Evolutionary conservation across 176 grass and related monocot species (phyloP), one percentile per base, ranked within the genome.

Genomic region (Bolboschoenus planiculmis): DNA sequence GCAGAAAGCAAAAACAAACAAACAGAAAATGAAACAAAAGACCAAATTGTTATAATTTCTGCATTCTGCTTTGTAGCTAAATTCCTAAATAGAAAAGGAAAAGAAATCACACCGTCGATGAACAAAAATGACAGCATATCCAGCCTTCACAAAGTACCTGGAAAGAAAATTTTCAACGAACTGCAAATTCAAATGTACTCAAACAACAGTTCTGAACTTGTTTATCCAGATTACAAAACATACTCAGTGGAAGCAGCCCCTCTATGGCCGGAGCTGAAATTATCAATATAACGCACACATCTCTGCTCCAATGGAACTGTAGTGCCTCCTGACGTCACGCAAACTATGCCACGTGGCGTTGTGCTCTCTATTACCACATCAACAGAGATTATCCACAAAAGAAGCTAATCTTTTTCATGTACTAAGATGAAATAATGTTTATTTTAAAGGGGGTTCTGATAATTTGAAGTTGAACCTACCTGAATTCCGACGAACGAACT

Each of bases 261-360:
- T 81, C 92, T 89, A 84, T 97, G 50, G 70, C 95, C 95, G 57
- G 95, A 97, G 87, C 95, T 97, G 85, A 97, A 97, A 87, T 97
- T 94, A 81, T 97, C 95, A 71, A 97, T 97, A 81, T 97, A 97
- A 34, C 92, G 92, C 43, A 97, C 92, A 81, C 95, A 97, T 29
- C 90, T 84, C 83, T 94, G 92, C 90, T 97, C 92, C 56, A 97
- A 86, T 9, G 92, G 95, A 83, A 97, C 92, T 61, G 88, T 97
- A 9, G 95, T 97, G 31, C 95, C 95, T 50, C 95, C 95, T 33
- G 95, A 97, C 70, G 95, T 97, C 72, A 97, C 92, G 78, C 95
- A 97, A 7, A 93, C 92, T 51, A 94, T 84, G 60, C 87, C 56
- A 63, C 33, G 78, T 44, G 78, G 56, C 36, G 20, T 16, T 1